A percentile compares a stretch with the other conserved stretches of the same genome.
phyloP scores from a whole-genome alignment of 306 rosid genomes.

The Citrullus mucosospermus region DNA sequence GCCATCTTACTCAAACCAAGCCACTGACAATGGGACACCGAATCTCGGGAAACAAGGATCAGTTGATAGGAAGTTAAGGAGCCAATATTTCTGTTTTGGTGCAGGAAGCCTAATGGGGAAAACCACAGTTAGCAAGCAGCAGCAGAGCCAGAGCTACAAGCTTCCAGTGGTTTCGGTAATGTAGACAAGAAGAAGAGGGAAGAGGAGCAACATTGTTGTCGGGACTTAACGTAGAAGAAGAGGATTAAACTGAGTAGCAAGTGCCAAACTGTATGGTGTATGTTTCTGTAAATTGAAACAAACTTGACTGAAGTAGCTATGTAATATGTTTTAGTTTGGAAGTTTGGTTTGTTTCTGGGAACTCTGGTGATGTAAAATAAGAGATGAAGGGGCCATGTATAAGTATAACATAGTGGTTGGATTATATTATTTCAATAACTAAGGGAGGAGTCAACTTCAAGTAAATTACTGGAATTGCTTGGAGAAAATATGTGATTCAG shows the following conservation, averaged over 20 bases:
- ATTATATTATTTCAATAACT: not conserved
- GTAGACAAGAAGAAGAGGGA: not conserved
- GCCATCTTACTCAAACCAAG: conserved; percentile 49
- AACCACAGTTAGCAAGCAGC: conserved; percentile 33
- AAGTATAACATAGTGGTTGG: conserved; percentile 1
- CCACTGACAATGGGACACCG: conserved; percentile 24
- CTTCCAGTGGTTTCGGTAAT: conserved; percentile 49
- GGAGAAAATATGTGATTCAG: not conserved
- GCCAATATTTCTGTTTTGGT: conserved; percentile 82
- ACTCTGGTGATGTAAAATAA: not conserved
- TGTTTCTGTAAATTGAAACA: conserved; percentile 3
- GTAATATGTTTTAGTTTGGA: not conserved
- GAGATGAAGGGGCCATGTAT: not conserved
- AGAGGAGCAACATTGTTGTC: not conserved
- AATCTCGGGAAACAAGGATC: conserved; percentile 25
- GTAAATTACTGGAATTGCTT: not conserved
- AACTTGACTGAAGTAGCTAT: not conserved
- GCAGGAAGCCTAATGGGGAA: conserved; percentile 44
- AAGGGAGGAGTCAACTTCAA: not conserved
- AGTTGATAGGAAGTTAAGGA: conserved; percentile 32
- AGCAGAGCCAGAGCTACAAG: conserved; percentile 31
- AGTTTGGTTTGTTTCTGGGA: not conserved
- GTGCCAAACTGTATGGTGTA: not conserved
- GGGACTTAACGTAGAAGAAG: not conserved
- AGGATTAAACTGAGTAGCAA: not conserved